These are phyloP conservation scores for Cercophora scortea DNA, from an alignment of 495 filamentous ascomycete species.

Conservation along the genomic window DNA sequence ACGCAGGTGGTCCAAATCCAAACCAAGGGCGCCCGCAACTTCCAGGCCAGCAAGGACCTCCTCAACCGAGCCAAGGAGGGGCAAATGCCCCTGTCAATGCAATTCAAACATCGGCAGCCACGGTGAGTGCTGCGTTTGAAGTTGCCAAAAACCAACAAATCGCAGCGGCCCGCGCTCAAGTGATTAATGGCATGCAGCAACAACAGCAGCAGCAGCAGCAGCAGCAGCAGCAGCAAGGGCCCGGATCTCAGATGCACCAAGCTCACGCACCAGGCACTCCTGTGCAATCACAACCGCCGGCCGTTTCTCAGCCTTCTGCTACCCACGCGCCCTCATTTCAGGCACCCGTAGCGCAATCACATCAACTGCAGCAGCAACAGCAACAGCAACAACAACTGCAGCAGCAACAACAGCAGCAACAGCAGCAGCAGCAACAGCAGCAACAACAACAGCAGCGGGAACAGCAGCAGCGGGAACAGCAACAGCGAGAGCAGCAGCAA, in stretches of 20 bases:
- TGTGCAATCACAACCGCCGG: not conserved
- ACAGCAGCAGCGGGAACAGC: constrained; percentile 10
- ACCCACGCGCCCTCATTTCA: constrained; percentile 1
- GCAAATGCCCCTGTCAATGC: constrained; percentile 7
- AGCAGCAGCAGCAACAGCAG: constrained; percentile 5
- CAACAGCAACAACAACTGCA: too few relatives aligned
- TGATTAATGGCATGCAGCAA: constrained; percentile 11
- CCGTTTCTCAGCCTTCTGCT: too few relatives aligned
- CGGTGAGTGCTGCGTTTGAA: constrained; percentile 44
- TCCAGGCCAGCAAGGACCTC: not conserved
- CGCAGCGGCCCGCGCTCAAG: constrained; percentile 22
- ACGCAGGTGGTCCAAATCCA: not conserved
- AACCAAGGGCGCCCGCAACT: constrained; percentile 11
- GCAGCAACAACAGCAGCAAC: constrained; percentile 14
- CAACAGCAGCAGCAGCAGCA: constrained; percentile 8
- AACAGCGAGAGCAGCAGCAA: constrained; percentile 13
- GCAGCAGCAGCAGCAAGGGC: constrained; percentile 8
- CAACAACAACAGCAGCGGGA: constrained; percentile 13
- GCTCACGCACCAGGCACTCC: not conserved
- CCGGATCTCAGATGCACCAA: constrained; percentile 14
- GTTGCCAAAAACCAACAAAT: constrained; percentile 45
- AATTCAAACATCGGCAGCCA: constrained; percentile 25
- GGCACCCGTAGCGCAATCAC: not conserved
- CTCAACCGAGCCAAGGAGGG: not conserved
- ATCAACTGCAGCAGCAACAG: too few relatives aligned